phyloP scores from a whole-genome alignment of 768 basidiomycete genomes.

The Candolleomyces aberdarensis region DNA sequence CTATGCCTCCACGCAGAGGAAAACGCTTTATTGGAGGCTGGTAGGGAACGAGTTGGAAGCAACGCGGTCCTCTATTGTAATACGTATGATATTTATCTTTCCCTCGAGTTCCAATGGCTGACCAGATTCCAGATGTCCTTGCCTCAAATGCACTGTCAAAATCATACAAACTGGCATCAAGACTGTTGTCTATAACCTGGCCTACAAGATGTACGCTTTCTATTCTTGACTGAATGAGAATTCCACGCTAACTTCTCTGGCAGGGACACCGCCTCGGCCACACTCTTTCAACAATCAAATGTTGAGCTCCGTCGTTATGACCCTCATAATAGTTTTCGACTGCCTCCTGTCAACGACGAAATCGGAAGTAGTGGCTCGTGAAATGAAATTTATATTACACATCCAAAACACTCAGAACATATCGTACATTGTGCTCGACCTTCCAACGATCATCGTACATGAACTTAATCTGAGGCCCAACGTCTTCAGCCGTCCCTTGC shows the following conservation, averaged over 20 bases:
- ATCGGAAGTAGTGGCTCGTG: not conserved
- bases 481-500: conserved; percentile 44
- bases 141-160: conserved; percentile 94
- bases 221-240: not conserved
- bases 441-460: conserved; percentile 61
- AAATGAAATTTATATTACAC: conserved; percentile 1
- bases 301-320: conserved; percentile 76
- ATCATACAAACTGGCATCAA: conserved; percentile 94
- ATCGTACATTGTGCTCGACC: conserved; percentile 42
- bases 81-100: conserved; percentile 56
- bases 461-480: conserved; percentile 44
- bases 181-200: conserved; percentile 91
- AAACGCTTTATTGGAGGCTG: conserved; percentile 93
- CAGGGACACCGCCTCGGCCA: conserved; percentile 82
- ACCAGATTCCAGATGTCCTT: conserved; percentile 73
- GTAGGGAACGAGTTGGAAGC: conserved; percentile 81
- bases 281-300: conserved; percentile 75
- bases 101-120: not conserved
- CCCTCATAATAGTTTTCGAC: conserved; percentile 35
- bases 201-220: conserved; percentile 79
- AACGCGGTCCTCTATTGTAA: conserved; percentile 95
- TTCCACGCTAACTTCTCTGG: conserved; percentile 4
- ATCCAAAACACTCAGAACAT: conserved; percentile 26
- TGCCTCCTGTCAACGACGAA: conserved; percentile 25
- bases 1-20: conserved; percentile 97